Conservation (phyloP, 495 filamentous ascomycete genomes). For the Cryomyces minteri region DNA sequence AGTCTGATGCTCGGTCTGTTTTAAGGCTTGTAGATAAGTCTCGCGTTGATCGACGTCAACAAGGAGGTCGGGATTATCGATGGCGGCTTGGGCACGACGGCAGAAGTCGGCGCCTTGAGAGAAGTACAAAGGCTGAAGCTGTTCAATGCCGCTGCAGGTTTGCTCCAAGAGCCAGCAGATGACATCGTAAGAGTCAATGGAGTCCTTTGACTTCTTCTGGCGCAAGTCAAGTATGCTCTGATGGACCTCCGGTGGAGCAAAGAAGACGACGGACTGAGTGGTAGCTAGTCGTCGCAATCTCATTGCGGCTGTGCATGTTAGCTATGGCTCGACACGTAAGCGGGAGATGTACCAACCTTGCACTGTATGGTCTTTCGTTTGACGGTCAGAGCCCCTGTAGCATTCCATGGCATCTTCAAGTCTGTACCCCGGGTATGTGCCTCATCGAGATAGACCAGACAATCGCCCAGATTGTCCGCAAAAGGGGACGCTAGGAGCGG, state of each 20-base stretch:
- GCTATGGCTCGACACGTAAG: background rate
- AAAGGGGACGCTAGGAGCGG: conserved; percentile 40
- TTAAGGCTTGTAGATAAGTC: conserved; percentile 21
- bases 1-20: conserved; percentile 24
- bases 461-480: conserved; percentile 35
- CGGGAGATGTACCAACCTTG: conserved; percentile 34
- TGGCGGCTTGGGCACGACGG: conserved; percentile 17
- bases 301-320: conserved; percentile 8
- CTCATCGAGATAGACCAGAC: conserved; percentile 56
- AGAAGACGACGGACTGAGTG: conserved; percentile 14
- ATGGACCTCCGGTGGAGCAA: conserved; percentile 29
- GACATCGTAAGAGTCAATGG: conserved; percentile 31
- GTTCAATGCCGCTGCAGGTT: conserved; percentile 35
- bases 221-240: conserved; percentile 19
- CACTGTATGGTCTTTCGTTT: conserved; percentile 50
- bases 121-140: conserved; percentile 34
- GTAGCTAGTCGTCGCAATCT: conserved; percentile 6
- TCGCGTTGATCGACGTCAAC: conserved; percentile 13
- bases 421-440: conserved; percentile 58
- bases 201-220: background rate
- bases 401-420: conserved; percentile 38
- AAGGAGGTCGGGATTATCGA: conserved; percentile 16
- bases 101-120: conserved; percentile 41
- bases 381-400: conserved; percentile 45
- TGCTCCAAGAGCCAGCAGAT: conserved; percentile 42